phyloP scores from a whole-genome alignment of 371 early-diverging fungal species.

The Mortierella sp. region DNA sequence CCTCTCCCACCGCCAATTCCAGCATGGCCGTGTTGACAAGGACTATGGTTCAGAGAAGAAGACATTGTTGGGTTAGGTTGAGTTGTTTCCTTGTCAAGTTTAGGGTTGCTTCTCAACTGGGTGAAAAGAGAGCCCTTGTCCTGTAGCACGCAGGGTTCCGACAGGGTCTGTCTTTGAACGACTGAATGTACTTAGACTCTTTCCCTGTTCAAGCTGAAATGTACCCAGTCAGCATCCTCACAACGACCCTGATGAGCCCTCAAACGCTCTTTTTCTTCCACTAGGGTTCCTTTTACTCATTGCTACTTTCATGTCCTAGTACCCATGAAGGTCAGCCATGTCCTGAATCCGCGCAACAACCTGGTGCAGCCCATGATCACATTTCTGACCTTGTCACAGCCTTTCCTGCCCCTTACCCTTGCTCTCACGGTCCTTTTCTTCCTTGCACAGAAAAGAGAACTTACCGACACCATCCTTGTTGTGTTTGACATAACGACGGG shows the following conservation, averaged over 20 bases:
- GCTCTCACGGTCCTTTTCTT: neutral
- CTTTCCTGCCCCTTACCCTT: neutral
- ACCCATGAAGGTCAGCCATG: neutral
- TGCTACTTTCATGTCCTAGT: neutral
- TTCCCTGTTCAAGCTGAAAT: neutral
- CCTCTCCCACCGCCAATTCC: constrained; percentile 48
- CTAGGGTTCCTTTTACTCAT: neutral
- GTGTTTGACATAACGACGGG: constrained; percentile 74
- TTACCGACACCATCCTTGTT: constrained; percentile 75
- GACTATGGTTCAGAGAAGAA: constrained; percentile 16
- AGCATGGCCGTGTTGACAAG: constrained; percentile 53
- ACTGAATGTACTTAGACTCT: neutral
- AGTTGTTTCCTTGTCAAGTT: neutral
- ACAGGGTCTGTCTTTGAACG: neutral
- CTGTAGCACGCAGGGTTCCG: constrained; percentile 5
- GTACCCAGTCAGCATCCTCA: neutral
- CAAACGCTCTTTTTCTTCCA: neutral
- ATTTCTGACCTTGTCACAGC: neutral
- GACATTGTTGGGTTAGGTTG: neutral
- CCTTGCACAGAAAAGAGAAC: neutral
- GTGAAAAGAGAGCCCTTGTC: neutral
- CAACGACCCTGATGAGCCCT: constrained; percentile 4
- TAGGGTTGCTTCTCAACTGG: neutral
- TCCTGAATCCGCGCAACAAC: neutral
- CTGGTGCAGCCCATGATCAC: no score